phyloP scores from a whole-genome alignment of 2,329 filamentous ascomycete species.

The Teratosphaeria pseudoeucalypti region DNA sequence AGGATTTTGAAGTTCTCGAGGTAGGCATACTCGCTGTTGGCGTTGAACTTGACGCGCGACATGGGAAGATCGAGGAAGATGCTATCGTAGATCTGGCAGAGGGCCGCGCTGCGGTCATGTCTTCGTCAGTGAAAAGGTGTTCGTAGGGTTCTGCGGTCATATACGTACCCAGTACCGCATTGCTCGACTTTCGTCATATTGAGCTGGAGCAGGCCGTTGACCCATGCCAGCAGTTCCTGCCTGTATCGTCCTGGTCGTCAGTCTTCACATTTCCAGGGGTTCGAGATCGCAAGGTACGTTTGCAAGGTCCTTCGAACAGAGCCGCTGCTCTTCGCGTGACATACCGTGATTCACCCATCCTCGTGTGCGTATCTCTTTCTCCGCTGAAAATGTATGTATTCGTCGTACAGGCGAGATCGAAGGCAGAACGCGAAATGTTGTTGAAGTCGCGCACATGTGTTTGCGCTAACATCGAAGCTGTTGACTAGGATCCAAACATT shows the following conservation, averaged over 20 bases:
- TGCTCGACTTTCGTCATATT: conserved; percentile 98
- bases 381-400: not conserved
- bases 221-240: conserved; percentile 92
- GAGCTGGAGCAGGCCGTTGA: conserved; percentile 94
- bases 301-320: not conserved
- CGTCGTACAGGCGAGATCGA: not conserved
- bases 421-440: not conserved
- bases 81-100: conserved; percentile 97
- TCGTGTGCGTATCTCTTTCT: not conserved
- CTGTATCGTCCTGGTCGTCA: conserved; percentile 39
- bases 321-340: not conserved
- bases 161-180: conserved; percentile 84
- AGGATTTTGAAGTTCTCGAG: conserved; percentile 97
- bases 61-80: conserved; percentile 95
- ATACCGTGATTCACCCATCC: conserved; percentile 1
- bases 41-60: conserved; percentile 95
- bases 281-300: not conserved
- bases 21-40: conserved; percentile 93
- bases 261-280: conserved; percentile 1
- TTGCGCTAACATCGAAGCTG: not conserved
- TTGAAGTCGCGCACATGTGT: not conserved
- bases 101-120: conserved; percentile 57
- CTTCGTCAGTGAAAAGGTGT: not conserved
- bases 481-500: not conserved
- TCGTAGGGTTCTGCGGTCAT: conserved; percentile 8